Evolutionary conservation across 371 early-diverging fungal species (phyloP), one percentile per base, ranked within the genome.

Genomic region (Dichotomocladium elegans): DNA sequence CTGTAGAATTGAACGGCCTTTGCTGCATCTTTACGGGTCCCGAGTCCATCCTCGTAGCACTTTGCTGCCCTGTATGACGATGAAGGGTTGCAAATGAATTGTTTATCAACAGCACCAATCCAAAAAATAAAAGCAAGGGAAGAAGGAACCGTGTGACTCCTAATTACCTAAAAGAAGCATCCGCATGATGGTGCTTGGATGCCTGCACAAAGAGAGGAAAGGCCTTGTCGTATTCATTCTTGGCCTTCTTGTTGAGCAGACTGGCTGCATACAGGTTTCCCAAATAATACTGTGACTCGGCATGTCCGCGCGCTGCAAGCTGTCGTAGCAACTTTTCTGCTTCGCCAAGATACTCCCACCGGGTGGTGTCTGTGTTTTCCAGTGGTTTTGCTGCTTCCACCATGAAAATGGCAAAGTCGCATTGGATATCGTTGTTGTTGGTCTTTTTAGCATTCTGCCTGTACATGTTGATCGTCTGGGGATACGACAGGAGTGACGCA

Each of bases 391-490:
- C 85, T 24, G 83, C 79, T 43, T 82, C 81, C 2, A 88, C 80
- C 76, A 88, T 79, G 40, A 84, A 86, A 17, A 82, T 82, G 15
- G 90, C 91, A 68, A 92, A 91, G 60, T 88, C 89, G 40, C 90
- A 81, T 63, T 88, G 91, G 27, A 87, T 76, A 29, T 81, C 82
- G 2, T 90, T 90, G 48, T 87, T 90, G 31, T 87, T 86, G 30
- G 88, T 87, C 66, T 86, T 85, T 68, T 88, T 90, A 17, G 88
- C 90, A 55, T 89, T 89, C 47, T 88, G 85, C 37, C 90, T 69
- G 57, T 89, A 90, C 74, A 83, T 72, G 61, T 89, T 87, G 34
- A 92, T 69, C 5, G 87, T 82, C 50, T 88, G 85, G 10, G 81
- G 72, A 52, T 85, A 80, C 3, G 89, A 80, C 40, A 87, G 60